Percentiles rank a stretch among this genome's conserved stretches.
These are phyloP conservation scores for Pseudocercospora pini-densiflorae DNA, from an alignment of 2,329 filamentous ascomycete species.

Conservation along the genomic window DNA sequence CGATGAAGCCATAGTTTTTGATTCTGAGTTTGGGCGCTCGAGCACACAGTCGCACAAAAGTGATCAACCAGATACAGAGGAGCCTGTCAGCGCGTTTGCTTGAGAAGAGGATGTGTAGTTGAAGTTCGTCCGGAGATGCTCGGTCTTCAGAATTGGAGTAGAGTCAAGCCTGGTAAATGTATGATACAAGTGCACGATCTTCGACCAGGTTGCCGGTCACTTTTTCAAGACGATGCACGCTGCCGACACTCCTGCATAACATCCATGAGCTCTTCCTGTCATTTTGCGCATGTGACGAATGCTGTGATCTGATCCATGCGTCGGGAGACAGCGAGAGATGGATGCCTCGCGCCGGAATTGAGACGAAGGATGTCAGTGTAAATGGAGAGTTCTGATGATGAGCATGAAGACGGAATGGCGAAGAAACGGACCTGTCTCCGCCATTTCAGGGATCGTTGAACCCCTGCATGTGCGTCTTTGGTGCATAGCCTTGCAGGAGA, in stretches of 20 bases:
- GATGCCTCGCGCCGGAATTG: background rate
- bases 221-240: slow-evolving; percentile 7
- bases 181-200: background rate
- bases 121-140: background rate
- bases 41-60: background rate
- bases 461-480: background rate
- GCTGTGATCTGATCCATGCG: background rate
- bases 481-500: background rate
- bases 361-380: background rate
- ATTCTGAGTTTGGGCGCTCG: background rate
- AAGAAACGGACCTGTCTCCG: background rate
- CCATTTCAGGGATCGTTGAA: background rate
- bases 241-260: slow-evolving; percentile 9
- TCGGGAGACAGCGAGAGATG: background rate
- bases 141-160: background rate
- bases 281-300: slow-evolving; percentile 12
- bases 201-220: slow-evolving; percentile 7
- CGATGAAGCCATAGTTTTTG: slow-evolving; percentile 7
- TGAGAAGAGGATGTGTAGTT: background rate
- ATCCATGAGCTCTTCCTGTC: slow-evolving; percentile 7
- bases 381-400: background rate
- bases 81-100: too few relatives aligned
- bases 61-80: background rate
- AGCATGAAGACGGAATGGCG: background rate
- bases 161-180: background rate